Percentiles rank a stretch among this genome's conserved stretches.
Conservation (phyloP, 116 monocot species). For the Zostera marina region DNA sequence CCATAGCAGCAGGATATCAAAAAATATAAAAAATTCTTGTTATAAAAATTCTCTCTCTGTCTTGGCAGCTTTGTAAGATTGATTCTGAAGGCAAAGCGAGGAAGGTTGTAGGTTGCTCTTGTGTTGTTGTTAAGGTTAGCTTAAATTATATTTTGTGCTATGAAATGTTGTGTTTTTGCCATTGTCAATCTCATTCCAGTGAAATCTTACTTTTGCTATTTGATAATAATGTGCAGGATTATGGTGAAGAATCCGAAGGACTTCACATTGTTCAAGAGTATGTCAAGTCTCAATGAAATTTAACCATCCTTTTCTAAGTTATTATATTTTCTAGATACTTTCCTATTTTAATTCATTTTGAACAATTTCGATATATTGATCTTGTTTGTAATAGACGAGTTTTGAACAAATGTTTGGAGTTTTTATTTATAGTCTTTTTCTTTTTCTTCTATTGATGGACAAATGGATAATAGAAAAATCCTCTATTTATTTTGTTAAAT, state of each 20-base stretch:
- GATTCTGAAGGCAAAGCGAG: conserved; percentile 89
- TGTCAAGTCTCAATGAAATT: conserved; percentile 29
- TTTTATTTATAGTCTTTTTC: too few species aligned
- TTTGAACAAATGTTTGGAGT: too few species aligned
- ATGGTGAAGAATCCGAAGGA: conserved; percentile 73
- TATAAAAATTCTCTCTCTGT: not conserved
- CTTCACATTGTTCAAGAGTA: conserved; percentile 66
- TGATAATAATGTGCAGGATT: conserved; percentile 41
- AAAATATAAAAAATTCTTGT: too few species aligned
- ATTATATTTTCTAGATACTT: not conserved
- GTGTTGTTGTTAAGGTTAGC: conserved; percentile 67
- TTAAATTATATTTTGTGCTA: not conserved
- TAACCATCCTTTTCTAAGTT: not conserved
- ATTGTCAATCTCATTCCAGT: not conserved
- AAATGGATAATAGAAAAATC: too few species aligned
- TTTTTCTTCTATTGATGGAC: too few species aligned
- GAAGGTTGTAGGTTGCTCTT: conserved; percentile 82
- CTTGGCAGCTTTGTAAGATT: conserved; percentile 72
- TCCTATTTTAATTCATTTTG: too few species aligned
- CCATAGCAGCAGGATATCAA: not conserved
- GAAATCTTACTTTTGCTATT: not conserved
- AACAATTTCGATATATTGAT: too few species aligned
- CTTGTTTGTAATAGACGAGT: too few species aligned
- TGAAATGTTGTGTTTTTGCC: not conserved
- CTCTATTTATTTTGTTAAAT: too few species aligned